Percentiles rank a stretch among this genome's conserved stretches.
These are phyloP conservation scores for Phtheirospermum japonicum DNA, from an alignment of 257 asterid species.

Conservation along the genomic window DNA sequence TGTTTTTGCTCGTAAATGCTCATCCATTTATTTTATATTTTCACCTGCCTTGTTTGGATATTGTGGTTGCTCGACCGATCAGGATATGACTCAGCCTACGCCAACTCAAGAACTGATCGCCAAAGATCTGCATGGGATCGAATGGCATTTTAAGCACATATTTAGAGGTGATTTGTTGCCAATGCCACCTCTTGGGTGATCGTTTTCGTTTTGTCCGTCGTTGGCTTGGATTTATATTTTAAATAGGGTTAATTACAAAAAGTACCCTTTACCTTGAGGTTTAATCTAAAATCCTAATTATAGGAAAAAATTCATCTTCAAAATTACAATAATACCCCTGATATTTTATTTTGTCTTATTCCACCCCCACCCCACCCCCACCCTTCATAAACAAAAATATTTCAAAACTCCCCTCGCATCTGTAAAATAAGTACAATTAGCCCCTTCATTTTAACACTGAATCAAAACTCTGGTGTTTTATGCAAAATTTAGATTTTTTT, in stretches of 20 bases:
- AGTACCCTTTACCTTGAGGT: no score
- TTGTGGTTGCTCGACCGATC: slow-evolving; percentile 1
- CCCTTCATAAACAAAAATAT: no score
- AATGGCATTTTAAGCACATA: slow-evolving; percentile 63
- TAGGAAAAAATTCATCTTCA: no score
- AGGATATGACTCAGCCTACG: slow-evolving; percentile 50
- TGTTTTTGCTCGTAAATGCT: neutral
- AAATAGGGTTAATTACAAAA: neutral
- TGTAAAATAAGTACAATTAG: no score
- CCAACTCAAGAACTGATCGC: slow-evolving; percentile 58
- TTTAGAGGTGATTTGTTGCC: slow-evolving; percentile 44
- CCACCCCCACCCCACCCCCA: no score
- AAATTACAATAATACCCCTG: neutral
- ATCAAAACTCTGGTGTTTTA: no score
- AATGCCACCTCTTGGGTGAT: neutral
- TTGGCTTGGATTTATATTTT: neutral
- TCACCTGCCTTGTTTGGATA: neutral
- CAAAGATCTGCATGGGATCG: slow-evolving; percentile 53
- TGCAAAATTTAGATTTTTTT: no score
- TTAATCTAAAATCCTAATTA: no score
- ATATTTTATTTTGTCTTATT: no score
- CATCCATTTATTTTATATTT: neutral
- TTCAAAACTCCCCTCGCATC: no score
- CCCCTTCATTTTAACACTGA: no score
- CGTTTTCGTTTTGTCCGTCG: neutral